These are phyloP conservation scores for Calonectria pseudoturangicola DNA, from an alignment of 2,329 filamentous ascomycete species.

Conservation along the genomic window DNA sequence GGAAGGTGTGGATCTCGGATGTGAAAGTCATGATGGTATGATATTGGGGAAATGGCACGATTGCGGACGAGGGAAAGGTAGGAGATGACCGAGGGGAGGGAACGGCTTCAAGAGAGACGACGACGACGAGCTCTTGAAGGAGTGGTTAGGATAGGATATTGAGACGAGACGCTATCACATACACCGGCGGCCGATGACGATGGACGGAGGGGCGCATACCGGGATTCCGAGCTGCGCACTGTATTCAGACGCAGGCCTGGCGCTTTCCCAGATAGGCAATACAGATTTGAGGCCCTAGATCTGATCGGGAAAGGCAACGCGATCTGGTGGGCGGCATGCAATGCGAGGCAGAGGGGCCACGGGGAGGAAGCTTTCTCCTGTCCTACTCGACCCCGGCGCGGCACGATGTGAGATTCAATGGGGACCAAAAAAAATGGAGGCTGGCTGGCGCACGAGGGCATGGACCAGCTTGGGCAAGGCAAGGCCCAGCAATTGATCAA, in stretches of 20 bases:
- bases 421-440: slow-evolving; percentile 10
- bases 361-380: slow-evolving; percentile 6
- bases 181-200: slow-evolving; percentile 25
- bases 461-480: slow-evolving; percentile 12
- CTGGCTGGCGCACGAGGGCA: background rate
- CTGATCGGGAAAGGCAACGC: slow-evolving; percentile 30
- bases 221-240: slow-evolving; percentile 16
- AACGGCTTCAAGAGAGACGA: slow-evolving; percentile 11
- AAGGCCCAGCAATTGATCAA: slow-evolving; percentile 25
- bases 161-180: slow-evolving; percentile 8
- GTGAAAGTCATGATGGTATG: slow-evolving; percentile 59
- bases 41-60: slow-evolving; percentile 1
- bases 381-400: background rate
- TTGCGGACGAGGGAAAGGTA: slow-evolving; percentile 18
- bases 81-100: background rate
- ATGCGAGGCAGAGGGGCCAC: slow-evolving; percentile 14
- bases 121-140: slow-evolving; percentile 8
- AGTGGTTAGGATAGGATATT: too few species aligned
- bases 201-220: slow-evolving; percentile 18
- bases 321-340: slow-evolving; percentile 24
- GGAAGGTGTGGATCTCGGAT: slow-evolving; percentile 78
- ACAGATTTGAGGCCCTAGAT: slow-evolving; percentile 7
- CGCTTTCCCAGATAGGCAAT: slow-evolving; percentile 18
- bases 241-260: background rate
- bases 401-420: slow-evolving; percentile 26